Conservation (phyloP, 192 early-diverging fungal species). For the Backusella circina region DNA sequence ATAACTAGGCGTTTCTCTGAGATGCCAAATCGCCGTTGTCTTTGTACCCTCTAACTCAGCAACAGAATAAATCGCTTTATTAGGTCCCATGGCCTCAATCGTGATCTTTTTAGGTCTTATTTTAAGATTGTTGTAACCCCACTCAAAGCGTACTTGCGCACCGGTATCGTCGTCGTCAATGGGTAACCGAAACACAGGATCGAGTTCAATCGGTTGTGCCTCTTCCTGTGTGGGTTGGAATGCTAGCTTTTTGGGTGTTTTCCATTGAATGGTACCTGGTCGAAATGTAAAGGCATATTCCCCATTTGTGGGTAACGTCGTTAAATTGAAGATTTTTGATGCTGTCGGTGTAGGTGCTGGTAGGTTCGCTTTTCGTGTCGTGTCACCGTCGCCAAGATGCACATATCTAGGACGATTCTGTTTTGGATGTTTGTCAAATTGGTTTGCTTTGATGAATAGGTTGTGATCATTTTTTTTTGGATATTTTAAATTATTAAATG, state of each 20-base stretch:
- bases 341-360: not conserved
- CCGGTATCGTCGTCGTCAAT: not conserved
- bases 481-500: not conserved
- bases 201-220: not conserved
- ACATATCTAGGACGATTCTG: not conserved
- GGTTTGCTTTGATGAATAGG: not conserved
- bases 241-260: not conserved
- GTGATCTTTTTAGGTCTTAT: not conserved
- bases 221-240: not conserved
- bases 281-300: not conserved
- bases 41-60: not conserved
- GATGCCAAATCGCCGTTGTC: not conserved
- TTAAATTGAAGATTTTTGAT: not conserved
- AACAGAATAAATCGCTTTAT: not conserved
- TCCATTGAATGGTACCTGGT: conserved; percentile 2
- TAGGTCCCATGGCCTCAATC: not conserved
- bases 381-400: not conserved
- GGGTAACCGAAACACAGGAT: not conserved
- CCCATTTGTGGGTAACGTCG: not conserved
- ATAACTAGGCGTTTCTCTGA: not conserved
- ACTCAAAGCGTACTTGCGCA: not conserved
- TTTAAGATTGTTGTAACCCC: not conserved
- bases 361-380: not conserved
- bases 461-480: not conserved
- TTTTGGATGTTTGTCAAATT: not conserved